Evolutionary conservation across 2,329 filamentous ascomycete genomes (phyloP), one percentile per base, ranked within the genome.

Genomic region (Verticillium longisporum): DNA sequence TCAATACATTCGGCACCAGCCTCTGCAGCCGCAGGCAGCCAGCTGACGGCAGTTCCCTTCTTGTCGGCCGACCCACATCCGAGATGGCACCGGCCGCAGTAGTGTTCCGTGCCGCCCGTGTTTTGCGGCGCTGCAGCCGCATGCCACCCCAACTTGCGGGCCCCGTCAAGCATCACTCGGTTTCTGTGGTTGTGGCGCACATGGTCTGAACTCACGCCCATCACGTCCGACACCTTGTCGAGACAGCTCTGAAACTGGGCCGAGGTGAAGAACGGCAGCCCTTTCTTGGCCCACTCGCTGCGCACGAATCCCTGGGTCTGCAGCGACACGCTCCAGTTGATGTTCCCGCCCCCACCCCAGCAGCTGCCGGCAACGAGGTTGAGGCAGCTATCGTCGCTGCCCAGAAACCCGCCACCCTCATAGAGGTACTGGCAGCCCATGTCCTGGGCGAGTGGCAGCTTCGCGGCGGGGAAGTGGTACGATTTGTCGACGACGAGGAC

Each of bases 401-500:
- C 68, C 5, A 82, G 67, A 18, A 84, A 72, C 7, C 89, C 89
- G 26, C 83, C 83, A 63, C 85, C 86, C 67, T 92, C 89, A 68
- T 85, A 95, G 33, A 97, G 78, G 68, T 89, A 84, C 6, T 80
- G 73, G 55, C 78, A 77, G 0, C 81, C 90, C 11, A 83, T 77
- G 1, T 78, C 75, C 65, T 89, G 84, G 2, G 80, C 73, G 88
- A 97, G 92, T 2, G 92, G 92, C 7, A 93, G 84, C 63, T 89
- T 84, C 1, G 85, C 79, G 0, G 89, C 83, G 1, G 87, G 77
- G 76, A 89, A 94, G 70, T 95, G 84, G 71, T 93, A 92, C 1
- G 84, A 85, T 71, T 95, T 95, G 66, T 96, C 92, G 3, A 92
- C 87, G 1, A 97, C 90, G 4, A 96, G 72, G 33, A 97, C 91